Base-by-base conservation (phyloP, 2,329 filamentous ascomycete species). In the Sporothrix variecibatus region DNA sequence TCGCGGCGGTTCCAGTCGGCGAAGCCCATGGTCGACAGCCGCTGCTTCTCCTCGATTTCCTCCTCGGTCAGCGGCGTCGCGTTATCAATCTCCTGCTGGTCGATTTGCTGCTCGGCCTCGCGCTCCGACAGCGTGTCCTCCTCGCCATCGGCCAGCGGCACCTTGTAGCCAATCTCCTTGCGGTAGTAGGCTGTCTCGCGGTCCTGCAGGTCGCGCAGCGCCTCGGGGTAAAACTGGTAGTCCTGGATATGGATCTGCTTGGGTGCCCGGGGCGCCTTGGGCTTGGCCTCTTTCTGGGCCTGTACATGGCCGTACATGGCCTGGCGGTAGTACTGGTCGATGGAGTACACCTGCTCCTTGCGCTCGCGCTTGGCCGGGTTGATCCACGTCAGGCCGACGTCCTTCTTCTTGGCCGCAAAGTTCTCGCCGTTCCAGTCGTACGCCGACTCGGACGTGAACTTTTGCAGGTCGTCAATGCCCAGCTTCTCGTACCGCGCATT, bases 371-470 rank as follows among this genome's bases (percentile, higher is more conserved):
- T 99, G 20, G 95, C 91, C 1, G 96, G 97, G 79, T 99, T 97
- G 85, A 99, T 99, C 97, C 97, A 99, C 80, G 87, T 95, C 77
- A 98, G 89, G 68, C 94, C 94, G 76, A 98, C 74, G 72, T 96
- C 93, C 82, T 97, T 97, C 85, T 97, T 97, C 80, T 92, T 90
- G 74, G 93, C 93, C 72, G 94, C 93, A 81, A 99, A 99, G 79
- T 95, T 95, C 83, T 98, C 92, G 65, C 96, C 96, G 77, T 99
- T 99, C 97, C 97, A 99, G 81, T 98, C 96, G 79, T 99, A 99
- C 0, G 97, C 95, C 72, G 94, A 97, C 79, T 99, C 96, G 0
- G 95, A 98, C 0, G 93, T 96, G 83, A 99, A 99, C 80, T 98
- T 98, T 81, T 99, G 96, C 60, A 99, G 84, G 78, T 99, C 96